A percentile compares a stretch with the other conserved stretches of the same genome.
Conservation (phyloP, 1,139 yeast species). For the Arxiozyma slooffiae region DNA sequence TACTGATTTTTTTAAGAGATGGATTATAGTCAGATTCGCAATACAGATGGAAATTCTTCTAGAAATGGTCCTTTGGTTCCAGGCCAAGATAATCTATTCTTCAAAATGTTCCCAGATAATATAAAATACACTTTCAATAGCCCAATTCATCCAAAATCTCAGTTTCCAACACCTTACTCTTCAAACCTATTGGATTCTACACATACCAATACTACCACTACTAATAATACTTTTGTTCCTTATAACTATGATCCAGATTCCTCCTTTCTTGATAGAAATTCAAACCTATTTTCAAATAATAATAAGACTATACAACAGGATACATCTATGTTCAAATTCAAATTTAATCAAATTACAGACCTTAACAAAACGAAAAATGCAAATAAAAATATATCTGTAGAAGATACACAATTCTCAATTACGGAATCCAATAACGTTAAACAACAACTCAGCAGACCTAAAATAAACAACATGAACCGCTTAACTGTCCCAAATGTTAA, state of each 20-base stretch:
- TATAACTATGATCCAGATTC: slow-evolving; percentile 5
- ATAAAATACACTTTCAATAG: slow-evolving; percentile 25
- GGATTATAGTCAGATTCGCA: not conserved
- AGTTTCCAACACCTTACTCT: slow-evolving; percentile 30
- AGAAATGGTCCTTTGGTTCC: slow-evolving; percentile 6
- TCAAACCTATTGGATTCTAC: not conserved
- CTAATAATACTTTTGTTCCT: not conserved
- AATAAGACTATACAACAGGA: not conserved
- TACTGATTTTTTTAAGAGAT: not conserved
- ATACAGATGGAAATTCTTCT: not conserved
- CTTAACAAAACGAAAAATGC: not conserved
- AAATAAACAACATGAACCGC: not conserved
- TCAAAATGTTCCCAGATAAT: slow-evolving; percentile 19
- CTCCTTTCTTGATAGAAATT: slow-evolving; percentile 4
- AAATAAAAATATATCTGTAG: not conserved
- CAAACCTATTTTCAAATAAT: slow-evolving; percentile 2
- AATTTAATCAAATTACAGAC: no score
- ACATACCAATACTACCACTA: not conserved
- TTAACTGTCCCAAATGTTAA: not conserved
- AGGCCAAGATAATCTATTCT: slow-evolving; percentile 17
- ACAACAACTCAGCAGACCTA: no score
- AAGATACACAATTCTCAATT: slow-evolving; percentile 16
- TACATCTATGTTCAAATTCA: no score
- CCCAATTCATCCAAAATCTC: slow-evolving; percentile 25
- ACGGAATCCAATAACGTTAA: not conserved